These are phyloP conservation scores for Rutstroemia sp. DNA, from an alignment of 2,329 filamentous ascomycete genomes.

Conservation along the genomic window DNA sequence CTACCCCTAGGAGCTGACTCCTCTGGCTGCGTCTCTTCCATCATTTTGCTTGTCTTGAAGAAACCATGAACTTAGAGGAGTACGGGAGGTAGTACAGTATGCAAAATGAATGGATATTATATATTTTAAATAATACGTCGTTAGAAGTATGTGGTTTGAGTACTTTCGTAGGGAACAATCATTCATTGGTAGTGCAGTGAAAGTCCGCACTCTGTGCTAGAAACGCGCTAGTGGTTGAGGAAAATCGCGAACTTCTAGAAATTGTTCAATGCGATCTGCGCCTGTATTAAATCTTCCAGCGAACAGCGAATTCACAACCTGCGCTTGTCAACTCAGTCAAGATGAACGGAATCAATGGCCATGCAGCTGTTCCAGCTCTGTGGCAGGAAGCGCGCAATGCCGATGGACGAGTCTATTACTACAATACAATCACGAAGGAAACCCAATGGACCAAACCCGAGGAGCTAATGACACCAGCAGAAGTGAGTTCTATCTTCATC, in stretches of 20 bases:
- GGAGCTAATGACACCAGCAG: slow-evolving; percentile 75
- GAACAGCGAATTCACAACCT: slow-evolving; percentile 3
- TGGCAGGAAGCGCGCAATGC: slow-evolving; percentile 79
- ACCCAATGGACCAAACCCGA: slow-evolving; percentile 94
- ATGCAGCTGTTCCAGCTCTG: slow-evolving; percentile 36
- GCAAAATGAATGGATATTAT: background rate
- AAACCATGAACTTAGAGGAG: background rate
- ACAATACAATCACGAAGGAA: slow-evolving; percentile 75
- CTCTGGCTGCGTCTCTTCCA: slow-evolving; percentile 25
- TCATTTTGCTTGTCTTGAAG: slow-evolving; percentile 14
- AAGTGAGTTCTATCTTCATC: slow-evolving; percentile 47
- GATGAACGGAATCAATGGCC: slow-evolving; percentile 28
- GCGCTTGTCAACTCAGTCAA: background rate
- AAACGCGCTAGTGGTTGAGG: slow-evolving; percentile 4
- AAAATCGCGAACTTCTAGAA: slow-evolving; percentile 6
- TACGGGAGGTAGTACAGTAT: background rate
- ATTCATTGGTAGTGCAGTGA: background rate
- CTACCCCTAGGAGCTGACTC: slow-evolving; percentile 30
- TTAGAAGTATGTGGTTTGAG: background rate
- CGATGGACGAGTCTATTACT: slow-evolving; percentile 86
- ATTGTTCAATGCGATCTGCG: slow-evolving; percentile 6
- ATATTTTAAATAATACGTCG: background rate
- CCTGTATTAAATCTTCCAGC: background rate
- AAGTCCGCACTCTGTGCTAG: background rate
- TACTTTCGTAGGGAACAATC: background rate